Base-by-base conservation (phyloP, 768 basidiomycete species). In the Mycena metata region DNA sequence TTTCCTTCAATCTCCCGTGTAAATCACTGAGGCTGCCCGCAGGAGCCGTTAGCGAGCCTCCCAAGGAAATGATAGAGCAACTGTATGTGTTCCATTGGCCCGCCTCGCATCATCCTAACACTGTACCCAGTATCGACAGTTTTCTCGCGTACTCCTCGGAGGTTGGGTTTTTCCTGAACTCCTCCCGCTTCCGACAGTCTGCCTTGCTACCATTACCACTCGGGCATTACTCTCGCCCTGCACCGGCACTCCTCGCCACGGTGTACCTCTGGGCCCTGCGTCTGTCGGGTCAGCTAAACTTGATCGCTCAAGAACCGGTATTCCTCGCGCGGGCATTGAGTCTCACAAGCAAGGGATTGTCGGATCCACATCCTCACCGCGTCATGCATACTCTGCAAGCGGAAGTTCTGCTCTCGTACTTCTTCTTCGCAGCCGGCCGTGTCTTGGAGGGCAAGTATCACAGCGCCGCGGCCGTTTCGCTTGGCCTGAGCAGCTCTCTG, bases 141-240 rank as follows among this genome's bases (percentile, higher is more conserved):
- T 86, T 92, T 73, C 72, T 88, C 5, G 79, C 82, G n/a, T 80
- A 86, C 68, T 81, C 84, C 0, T 78, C 81, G 12, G 83, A 87
- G 55, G 77, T 89, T 46, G 88, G 88, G 0, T 86, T 91, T 64
- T 92, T 91, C 75, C 80, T 92, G 39, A 77, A 88, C 69, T 50
- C 78, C 4, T 70, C 77, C 7, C 84, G 88, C 5, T 87, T 91
- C 63, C 79, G 81, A 6, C 74, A 80, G 45, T 78, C 75, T 45
- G 79, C 75, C 24, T 73, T 82, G 10, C 76, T 80, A 12, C 69
- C 76, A 17, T 69, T 78, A 39, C 75, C 77, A 16, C 66, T 65
- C 26, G 78, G 82, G 70, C 61, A 83, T 83, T 70, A 61, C 10
- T 68, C 75, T 16, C 78, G 82, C 26, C 83, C 83, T 8, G 49